These are phyloP conservation scores for Aspergillus brasiliensis DNA, from an alignment of 2,329 filamentous ascomycete species.

Conservation along the genomic window DNA sequence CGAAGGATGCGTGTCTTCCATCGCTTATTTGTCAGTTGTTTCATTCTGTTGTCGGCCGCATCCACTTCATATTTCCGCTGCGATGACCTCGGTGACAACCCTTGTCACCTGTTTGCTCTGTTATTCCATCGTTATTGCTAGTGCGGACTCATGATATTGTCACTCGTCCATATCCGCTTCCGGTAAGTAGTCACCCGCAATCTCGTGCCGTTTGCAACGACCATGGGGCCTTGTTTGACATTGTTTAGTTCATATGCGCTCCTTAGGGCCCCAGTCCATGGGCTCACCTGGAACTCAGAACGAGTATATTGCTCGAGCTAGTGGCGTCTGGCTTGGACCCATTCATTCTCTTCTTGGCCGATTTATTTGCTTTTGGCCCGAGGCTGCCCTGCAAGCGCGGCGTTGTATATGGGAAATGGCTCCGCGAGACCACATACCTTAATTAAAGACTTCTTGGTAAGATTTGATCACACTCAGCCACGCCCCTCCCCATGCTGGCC, in stretches of 20 bases:
- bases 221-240: not conserved
- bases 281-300: not conserved
- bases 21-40: not conserved
- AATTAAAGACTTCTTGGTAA: slow-evolving; percentile 11
- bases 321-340: not conserved
- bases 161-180: not conserved
- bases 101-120: not conserved
- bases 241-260: not conserved
- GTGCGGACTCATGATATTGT: slow-evolving; percentile 2
- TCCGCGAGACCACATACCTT: not conserved
- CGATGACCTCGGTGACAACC: not conserved
- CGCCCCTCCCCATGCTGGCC: not conserved
- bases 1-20: not conserved
- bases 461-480: slow-evolving; percentile 9
- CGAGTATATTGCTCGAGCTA: not conserved
- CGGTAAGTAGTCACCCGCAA: slow-evolving; percentile 1
- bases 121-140: not conserved
- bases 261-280: not conserved
- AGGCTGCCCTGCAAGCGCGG: not conserved
- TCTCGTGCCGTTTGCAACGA: not conserved
- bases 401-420: not conserved
- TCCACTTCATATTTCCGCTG: not conserved
- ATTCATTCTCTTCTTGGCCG: not conserved
- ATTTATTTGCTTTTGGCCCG: slow-evolving; percentile 1
- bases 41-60: not conserved